These are phyloP conservation scores for Leucosporidium scottii DNA, from an alignment of 768 basidiomycete genomes.

Conservation along the genomic window DNA sequence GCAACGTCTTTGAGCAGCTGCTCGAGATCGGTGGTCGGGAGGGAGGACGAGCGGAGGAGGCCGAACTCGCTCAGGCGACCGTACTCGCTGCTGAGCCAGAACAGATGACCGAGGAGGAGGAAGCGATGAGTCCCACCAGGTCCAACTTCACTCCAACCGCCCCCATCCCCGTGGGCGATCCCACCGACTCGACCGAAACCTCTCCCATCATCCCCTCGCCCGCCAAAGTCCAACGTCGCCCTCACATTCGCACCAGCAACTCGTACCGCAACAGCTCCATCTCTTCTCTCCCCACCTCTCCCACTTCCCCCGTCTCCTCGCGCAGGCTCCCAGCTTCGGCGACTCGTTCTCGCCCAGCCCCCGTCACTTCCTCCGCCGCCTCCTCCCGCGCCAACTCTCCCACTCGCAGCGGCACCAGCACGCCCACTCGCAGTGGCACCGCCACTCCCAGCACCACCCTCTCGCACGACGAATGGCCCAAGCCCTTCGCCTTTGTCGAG, in stretches of 20 bases:
- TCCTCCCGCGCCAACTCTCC: constrained; percentile 17
- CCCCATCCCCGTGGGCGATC: not conserved
- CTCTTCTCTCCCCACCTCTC: not conserved
- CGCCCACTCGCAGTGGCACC: not conserved
- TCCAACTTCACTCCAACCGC: constrained; percentile 1
- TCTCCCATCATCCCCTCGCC: not conserved
- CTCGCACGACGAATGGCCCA: constrained; percentile 11
- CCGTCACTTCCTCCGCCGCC: constrained; percentile 3
- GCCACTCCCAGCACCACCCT: not conserved
- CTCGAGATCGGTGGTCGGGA: constrained; percentile 25
- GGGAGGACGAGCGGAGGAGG: not conserved
- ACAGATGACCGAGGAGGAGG: constrained; percentile 13
- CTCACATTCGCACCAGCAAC: not conserved
- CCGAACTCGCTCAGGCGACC: constrained; percentile 9
- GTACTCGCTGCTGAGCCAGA: constrained; percentile 23
- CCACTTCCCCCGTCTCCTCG: not conserved
- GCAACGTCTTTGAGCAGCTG: constrained; percentile 12
- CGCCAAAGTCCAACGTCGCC: constrained; percentile 4
- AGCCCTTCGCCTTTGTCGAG: constrained; percentile 14
- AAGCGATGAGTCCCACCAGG: not conserved
- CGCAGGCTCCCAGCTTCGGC: not conserved
- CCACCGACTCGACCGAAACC: not conserved
- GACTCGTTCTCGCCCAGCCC: not conserved
- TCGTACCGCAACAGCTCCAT: constrained; percentile 1
- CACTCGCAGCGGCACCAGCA: not conserved